Evolutionary conservation across 2,329 filamentous ascomycete species (phyloP).

Genomic region (Amesomyces nigricolor): DNA sequence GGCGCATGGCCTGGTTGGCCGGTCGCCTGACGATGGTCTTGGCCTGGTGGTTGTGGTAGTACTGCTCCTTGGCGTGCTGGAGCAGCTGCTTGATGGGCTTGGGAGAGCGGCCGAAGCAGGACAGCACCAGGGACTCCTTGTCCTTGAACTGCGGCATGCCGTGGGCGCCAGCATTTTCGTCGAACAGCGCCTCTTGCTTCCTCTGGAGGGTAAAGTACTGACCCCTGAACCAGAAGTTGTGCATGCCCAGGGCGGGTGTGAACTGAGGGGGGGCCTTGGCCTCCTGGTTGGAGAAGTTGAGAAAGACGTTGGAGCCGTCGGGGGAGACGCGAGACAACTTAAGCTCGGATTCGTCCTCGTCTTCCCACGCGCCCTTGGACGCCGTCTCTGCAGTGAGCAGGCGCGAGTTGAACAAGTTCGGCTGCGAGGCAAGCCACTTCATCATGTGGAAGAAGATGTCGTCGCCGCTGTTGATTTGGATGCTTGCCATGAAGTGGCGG

Average conservation of each 20-base stretch:
- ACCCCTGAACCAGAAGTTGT: slow-evolving; percentile 50
- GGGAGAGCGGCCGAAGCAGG: slow-evolving; percentile 49
- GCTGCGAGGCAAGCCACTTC: slow-evolving; percentile 51
- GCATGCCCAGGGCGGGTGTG: slow-evolving; percentile 48
- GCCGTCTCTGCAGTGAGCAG: slow-evolving; percentile 52
- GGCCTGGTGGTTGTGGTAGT: slow-evolving; percentile 48
- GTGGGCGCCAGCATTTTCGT: slow-evolving; percentile 30
- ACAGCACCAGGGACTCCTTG: slow-evolving; percentile 47
- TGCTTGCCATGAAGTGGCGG: slow-evolving; percentile 45
- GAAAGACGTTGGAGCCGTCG: slow-evolving; percentile 42
- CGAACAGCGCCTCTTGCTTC: slow-evolving; percentile 40
- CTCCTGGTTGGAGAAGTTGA: slow-evolving; percentile 56
- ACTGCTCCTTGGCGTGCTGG: slow-evolving; percentile 47
- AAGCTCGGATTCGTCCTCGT: slow-evolving; percentile 43
- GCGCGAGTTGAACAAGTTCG: slow-evolving; percentile 45
- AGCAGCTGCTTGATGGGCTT: slow-evolving; percentile 53
- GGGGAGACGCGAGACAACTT: slow-evolving; percentile 33
- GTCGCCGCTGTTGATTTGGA: slow-evolving; percentile 51
- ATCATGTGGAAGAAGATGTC: slow-evolving; percentile 55
- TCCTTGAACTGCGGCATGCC: slow-evolving; percentile 41
- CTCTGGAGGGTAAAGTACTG: slow-evolving; percentile 46
- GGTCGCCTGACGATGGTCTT: slow-evolving; percentile 55
- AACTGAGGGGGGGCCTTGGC: slow-evolving; percentile 48
- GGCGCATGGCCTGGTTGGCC: slow-evolving; percentile 40
- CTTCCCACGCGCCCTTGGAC: slow-evolving; percentile 51